These are phyloP conservation scores for Peribolospora baueri DNA, from an alignment of 768 basidiomycete species.

Conservation along the genomic window DNA sequence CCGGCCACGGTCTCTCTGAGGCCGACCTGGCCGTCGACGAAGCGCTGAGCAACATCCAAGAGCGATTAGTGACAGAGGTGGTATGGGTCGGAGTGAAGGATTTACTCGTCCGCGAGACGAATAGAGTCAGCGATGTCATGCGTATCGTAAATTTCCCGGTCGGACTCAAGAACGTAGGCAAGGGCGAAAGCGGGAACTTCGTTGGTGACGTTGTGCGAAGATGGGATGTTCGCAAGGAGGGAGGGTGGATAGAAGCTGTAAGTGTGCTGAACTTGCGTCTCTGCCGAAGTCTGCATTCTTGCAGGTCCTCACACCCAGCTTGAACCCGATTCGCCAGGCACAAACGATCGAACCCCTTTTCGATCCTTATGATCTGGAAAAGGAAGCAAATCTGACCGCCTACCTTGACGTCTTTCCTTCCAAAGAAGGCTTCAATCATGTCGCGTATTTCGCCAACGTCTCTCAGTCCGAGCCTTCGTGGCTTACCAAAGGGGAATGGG, in stretches of 20 bases:
- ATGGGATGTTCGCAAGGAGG: constrained; percentile 74
- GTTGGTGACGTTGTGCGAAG: constrained; percentile 40
- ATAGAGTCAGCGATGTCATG: constrained; percentile 55
- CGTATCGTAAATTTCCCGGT: constrained; percentile 45
- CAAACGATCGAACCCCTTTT: constrained; percentile 37
- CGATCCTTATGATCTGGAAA: background rate
- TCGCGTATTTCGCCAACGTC: constrained; percentile 70
- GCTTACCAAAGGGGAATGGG: constrained; percentile 72
- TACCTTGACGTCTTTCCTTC: constrained; percentile 81
- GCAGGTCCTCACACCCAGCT: background rate
- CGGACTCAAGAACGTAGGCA: constrained; percentile 7
- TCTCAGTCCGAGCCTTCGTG: constrained; percentile 45
- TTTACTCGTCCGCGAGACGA: constrained; percentile 65
- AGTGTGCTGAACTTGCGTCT: constrained; percentile 15
- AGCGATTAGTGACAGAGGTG: constrained; percentile 44
- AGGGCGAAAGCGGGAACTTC: constrained; percentile 18
- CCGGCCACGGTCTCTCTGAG: background rate
- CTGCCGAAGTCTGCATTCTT: too few relatives aligned
- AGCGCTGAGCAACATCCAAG: constrained; percentile 6
- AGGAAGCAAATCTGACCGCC: constrained; percentile 20
- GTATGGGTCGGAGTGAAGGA: constrained; percentile 58
- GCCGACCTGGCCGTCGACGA: constrained; percentile 40
- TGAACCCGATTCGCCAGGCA: constrained; percentile 20
- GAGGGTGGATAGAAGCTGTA: constrained; percentile 83
- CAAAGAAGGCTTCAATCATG: constrained; percentile 61